These are phyloP conservation scores for Candida mattraensis DNA, from an alignment of 805 yeast species.

Conservation along the genomic window DNA sequence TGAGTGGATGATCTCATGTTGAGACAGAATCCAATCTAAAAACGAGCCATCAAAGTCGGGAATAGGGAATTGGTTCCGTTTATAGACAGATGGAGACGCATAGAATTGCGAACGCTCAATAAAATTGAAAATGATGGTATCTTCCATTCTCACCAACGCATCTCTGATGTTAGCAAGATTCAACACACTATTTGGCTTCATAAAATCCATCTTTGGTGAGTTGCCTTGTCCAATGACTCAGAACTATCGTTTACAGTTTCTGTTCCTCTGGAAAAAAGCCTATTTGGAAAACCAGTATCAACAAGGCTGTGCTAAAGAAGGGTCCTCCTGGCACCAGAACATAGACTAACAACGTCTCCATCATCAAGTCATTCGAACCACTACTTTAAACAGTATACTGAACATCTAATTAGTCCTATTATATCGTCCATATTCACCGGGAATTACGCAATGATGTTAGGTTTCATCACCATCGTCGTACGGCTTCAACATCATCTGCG, in stretches of 20 bases:
- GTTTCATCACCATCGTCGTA: constrained; percentile 7
- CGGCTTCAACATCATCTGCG: not conserved
- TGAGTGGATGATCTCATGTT: constrained; percentile 72
- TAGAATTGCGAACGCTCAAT: constrained; percentile 92
- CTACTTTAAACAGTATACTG: too few relatives aligned
- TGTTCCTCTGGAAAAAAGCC: not conserved
- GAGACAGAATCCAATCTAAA: constrained; percentile 80
- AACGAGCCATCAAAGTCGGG: constrained; percentile 75
- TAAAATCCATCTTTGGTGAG: constrained; percentile 70
- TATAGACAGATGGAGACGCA: constrained; percentile 73
- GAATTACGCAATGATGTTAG: not conserved
- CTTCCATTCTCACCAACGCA: constrained; percentile 90
- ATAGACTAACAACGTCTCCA: too few relatives aligned
- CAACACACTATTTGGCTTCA: constrained; percentile 77
- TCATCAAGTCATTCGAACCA: too few relatives aligned
- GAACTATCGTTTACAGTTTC: not conserved
- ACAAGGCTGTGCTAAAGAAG: too few relatives aligned
- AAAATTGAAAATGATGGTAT: constrained; percentile 87
- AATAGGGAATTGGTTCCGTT: constrained; percentile 52
- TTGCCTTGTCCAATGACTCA: too few relatives aligned
- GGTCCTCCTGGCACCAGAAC: too few relatives aligned
- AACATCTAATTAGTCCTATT: too few relatives aligned
- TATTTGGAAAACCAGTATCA: too few relatives aligned
- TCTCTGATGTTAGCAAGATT: constrained; percentile 80
- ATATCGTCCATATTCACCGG: not conserved